phyloP scores from a whole-genome alignment of 495 filamentous ascomycete genomes.

The Talaromyces nanjingensis region DNA sequence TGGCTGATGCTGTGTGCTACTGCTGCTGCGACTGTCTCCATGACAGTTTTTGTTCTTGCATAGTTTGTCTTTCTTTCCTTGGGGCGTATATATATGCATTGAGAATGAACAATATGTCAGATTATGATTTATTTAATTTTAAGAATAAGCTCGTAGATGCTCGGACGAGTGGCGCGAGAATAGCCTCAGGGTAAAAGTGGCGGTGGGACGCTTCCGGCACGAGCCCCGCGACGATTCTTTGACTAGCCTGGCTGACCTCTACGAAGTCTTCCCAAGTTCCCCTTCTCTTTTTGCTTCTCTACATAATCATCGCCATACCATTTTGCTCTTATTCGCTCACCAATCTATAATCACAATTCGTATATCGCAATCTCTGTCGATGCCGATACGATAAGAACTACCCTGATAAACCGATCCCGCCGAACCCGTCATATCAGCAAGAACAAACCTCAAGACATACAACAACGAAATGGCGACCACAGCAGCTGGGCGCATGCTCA shows the following conservation, averaged over 20 bases:
- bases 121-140: background rate
- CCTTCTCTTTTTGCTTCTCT: background rate
- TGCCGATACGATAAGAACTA: background rate
- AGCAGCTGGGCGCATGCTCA: slow-evolving; percentile 66
- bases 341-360: background rate
- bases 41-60: background rate
- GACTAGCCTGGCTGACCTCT: background rate
- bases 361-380: background rate
- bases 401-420: background rate
- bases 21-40: background rate
- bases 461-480: slow-evolving; percentile 40
- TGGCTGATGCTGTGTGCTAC: background rate
- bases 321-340: too few relatives aligned
- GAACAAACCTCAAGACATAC: background rate
- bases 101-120: background rate
- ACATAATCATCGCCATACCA: background rate
- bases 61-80: background rate
- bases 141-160: background rate
- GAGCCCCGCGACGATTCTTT: background rate
- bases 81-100: background rate
- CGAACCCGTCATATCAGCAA: background rate
- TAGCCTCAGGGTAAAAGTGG: slow-evolving; percentile 4
- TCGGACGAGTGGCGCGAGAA: background rate
- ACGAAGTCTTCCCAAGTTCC: background rate
- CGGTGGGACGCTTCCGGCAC: slow-evolving; percentile 6